Conservation (phyloP, 495 filamentous ascomycete genomes). For the Hypoxylon perforatum region DNA sequence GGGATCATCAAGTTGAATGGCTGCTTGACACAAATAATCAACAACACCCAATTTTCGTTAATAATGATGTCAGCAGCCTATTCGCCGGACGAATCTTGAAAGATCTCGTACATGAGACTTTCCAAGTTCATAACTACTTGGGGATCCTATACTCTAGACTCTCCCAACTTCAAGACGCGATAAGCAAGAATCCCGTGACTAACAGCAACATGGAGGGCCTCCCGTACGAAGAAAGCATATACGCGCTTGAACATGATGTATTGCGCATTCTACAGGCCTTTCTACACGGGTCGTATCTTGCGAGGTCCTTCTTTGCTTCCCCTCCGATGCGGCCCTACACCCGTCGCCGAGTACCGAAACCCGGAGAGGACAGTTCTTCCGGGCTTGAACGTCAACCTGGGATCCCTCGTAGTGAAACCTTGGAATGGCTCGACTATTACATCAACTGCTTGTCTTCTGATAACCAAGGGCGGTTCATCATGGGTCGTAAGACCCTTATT, state of each 20-base stretch:
- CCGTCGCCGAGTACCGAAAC: not conserved
- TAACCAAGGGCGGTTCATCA: too few relatives aligned
- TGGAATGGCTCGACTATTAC: too few relatives aligned
- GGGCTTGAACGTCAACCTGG: not conserved
- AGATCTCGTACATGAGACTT: not conserved
- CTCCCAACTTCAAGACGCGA: not conserved
- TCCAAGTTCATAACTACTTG: not conserved
- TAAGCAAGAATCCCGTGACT: too few relatives aligned
- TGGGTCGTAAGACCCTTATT: too few relatives aligned
- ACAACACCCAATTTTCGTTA: slow-evolving; percentile 34
- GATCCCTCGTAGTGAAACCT: too few relatives aligned
- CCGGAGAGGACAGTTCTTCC: not conserved
- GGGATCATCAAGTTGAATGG: slow-evolving; percentile 57
- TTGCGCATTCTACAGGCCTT: too few relatives aligned
- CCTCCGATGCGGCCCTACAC: not conserved
- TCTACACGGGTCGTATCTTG: not conserved
- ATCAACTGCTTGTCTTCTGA: too few relatives aligned
- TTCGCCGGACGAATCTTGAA: slow-evolving; percentile 3
- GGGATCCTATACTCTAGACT: not conserved
- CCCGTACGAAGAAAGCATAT: too few relatives aligned
- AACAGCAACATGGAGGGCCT: too few relatives aligned
- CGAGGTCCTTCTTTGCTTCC: not conserved
- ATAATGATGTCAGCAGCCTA: not conserved
- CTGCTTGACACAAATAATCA: slow-evolving; percentile 47
- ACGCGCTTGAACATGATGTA: too few relatives aligned